A percentile compares a stretch with the other conserved stretches of the same genome.
These are phyloP conservation scores for Prillingera fragicola DNA, from an alignment of 1,284 basidiomycete species.

Conservation along the genomic window DNA sequence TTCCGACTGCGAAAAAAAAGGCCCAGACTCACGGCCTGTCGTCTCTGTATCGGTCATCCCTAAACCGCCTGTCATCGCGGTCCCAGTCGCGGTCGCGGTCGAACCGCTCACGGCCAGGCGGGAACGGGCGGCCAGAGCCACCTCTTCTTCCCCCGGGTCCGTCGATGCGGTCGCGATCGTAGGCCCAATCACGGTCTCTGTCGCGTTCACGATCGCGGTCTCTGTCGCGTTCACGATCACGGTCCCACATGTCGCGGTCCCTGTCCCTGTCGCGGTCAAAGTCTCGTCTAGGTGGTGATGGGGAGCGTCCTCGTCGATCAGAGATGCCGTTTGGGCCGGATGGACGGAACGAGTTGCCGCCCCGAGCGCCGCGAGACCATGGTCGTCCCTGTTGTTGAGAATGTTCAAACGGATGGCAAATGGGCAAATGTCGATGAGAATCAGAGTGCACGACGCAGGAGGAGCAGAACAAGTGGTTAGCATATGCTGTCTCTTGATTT, in stretches of 20 bases:
- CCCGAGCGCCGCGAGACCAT: conserved; percentile 4
- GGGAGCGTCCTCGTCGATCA: conserved; percentile 8
- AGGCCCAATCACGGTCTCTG: too few relatives aligned
- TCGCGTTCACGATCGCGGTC: conserved; percentile 12
- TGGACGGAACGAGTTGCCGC: conserved; percentile 11
- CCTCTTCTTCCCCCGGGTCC: too few relatives aligned
- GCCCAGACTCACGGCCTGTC: conserved; percentile 1
- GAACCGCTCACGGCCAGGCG: neutral
- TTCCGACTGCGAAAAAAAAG: too few relatives aligned
- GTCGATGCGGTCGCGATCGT: too few relatives aligned
- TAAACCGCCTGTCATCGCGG: conserved; percentile 9
- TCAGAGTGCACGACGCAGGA: neutral
- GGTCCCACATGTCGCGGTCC: conserved; percentile 1
- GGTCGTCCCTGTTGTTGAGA: conserved; percentile 8
- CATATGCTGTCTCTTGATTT: too few relatives aligned
- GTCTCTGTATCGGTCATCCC: conserved; percentile 11
- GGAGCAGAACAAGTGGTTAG: neutral
- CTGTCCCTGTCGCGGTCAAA: conserved; percentile 4
- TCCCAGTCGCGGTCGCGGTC: conserved; percentile 14
- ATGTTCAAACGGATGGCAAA: neutral
- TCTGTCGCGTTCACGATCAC: conserved; percentile 1
- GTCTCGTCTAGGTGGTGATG: conserved; percentile 12
- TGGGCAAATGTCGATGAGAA: neutral
- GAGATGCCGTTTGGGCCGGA: conserved; percentile 9
- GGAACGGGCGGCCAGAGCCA: too few relatives aligned